These are phyloP conservation scores for Trichomonascaceae sp. DNA, from an alignment of 1,139 yeast genomes.

Conservation along the genomic window DNA sequence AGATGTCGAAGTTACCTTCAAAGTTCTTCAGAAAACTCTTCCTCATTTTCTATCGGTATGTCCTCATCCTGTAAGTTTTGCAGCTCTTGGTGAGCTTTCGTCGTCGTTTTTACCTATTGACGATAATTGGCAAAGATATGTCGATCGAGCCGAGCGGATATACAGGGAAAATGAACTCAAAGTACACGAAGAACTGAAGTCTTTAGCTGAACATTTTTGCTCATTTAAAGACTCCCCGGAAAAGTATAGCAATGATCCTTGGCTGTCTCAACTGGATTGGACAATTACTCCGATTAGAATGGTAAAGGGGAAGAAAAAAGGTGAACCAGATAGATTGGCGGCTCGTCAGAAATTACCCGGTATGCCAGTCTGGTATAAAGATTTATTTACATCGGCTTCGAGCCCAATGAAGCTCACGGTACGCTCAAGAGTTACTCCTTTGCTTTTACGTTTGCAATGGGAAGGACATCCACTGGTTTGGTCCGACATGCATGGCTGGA, in stretches of 20 bases:
- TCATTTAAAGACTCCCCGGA: constrained; percentile 34
- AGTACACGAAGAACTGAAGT: constrained; percentile 54
- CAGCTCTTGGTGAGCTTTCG: constrained; percentile 73
- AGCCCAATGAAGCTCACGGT: constrained; percentile 54
- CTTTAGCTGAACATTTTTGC: constrained; percentile 58
- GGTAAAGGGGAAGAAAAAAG: constrained; percentile 71
- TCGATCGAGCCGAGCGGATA: constrained; percentile 59
- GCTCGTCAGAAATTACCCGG: constrained; percentile 83
- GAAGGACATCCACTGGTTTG: constrained; percentile 77
- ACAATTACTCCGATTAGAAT: constrained; percentile 51
- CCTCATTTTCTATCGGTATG: constrained; percentile 63
- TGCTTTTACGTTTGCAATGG: constrained; percentile 75
- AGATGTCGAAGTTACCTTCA: constrained; percentile 74
- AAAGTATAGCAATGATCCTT: constrained; percentile 54
- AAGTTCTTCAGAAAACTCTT: constrained; percentile 60
- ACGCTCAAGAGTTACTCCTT: constrained; percentile 69
- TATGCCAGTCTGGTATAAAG: constrained; percentile 90
- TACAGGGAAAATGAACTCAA: constrained; percentile 54
- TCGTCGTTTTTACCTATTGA: constrained; percentile 79
- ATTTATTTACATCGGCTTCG: constrained; percentile 48
- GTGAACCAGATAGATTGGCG: constrained; percentile 31
- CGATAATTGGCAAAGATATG: constrained; percentile 63
- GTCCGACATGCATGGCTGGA: constrained; percentile 83
- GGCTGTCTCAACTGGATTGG: constrained; percentile 93
- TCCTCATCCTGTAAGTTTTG: constrained; percentile 94